phyloP scores from a whole-genome alignment of 23 red algal genomes.

The Cyanidium caldarium region DNA sequence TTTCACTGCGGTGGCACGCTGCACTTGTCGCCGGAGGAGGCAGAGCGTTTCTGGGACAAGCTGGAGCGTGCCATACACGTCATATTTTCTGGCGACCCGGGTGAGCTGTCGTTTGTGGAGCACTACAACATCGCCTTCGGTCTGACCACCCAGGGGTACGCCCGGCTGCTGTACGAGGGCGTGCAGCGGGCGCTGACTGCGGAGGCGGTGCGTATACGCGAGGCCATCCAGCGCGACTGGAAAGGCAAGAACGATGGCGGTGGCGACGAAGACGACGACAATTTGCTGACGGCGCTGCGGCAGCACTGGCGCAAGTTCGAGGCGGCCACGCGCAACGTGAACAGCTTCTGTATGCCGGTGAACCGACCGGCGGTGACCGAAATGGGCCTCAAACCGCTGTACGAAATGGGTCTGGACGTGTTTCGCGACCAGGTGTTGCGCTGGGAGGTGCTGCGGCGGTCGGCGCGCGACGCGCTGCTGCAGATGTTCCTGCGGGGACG shows the following conservation, averaged over 20 bases:
- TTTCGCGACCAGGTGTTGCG: slow-evolving; percentile 62
- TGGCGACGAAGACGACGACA: slow-evolving; percentile 17
- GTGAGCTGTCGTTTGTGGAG: slow-evolving; percentile 77
- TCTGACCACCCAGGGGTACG: slow-evolving; percentile 60
- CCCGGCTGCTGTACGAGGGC: slow-evolving; percentile 66
- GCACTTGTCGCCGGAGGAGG: slow-evolving; percentile 35
- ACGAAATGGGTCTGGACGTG: slow-evolving; percentile 51
- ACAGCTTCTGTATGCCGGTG: slow-evolving; percentile 88
- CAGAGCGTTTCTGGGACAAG: slow-evolving; percentile 56
- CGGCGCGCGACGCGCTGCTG: slow-evolving; percentile 42
- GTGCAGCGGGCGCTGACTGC: slow-evolving; percentile 26
- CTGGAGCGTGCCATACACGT: slow-evolving; percentile 45
- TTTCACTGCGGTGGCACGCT: slow-evolving; percentile 33
- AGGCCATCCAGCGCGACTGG: slow-evolving; percentile 15
- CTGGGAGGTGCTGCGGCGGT: slow-evolving; percentile 19
- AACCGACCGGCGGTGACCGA: slow-evolving; percentile 52
- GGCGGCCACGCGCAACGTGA: slow-evolving; percentile 33
- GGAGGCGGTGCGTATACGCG: slow-evolving; percentile 11
- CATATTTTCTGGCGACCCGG: slow-evolving; percentile 62
- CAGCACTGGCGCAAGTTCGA: slow-evolving; percentile 68
- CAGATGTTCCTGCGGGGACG: slow-evolving; percentile 33
- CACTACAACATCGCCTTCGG: slow-evolving; percentile 85
- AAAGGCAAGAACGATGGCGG: too few species aligned
- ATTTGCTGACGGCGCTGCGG: slow-evolving; percentile 37
- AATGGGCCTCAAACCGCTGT: slow-evolving; percentile 33